phyloP scores from a whole-genome alignment of 2,329 filamentous ascomycete genomes.

The Metarhizium robertsii region DNA sequence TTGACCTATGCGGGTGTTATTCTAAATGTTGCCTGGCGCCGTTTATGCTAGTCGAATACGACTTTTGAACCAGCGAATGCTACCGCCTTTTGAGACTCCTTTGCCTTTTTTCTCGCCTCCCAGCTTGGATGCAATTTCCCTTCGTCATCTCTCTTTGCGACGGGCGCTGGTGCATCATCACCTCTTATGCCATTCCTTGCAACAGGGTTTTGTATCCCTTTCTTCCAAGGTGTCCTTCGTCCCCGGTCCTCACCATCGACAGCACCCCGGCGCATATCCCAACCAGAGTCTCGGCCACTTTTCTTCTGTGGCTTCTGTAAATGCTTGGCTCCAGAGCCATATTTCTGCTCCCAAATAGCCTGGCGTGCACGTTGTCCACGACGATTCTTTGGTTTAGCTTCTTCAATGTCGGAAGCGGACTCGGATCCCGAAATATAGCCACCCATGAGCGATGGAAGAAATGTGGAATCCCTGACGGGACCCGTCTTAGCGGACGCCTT shows the following conservation, averaged over 20 bases:
- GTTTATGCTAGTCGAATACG: conserved; percentile 13
- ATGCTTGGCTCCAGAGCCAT: conserved; percentile 61
- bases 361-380: conserved; percentile 71
- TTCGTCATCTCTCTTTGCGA: conserved; percentile 34
- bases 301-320: conserved; percentile 31
- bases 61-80: conserved; percentile 15
- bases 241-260: conserved; percentile 32
- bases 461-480: conserved; percentile 39
- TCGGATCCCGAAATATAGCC: conserved; percentile 74
- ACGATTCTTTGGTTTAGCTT: conserved; percentile 57
- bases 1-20: not conserved
- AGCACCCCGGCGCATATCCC: conserved; percentile 49
- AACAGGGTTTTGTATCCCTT: conserved; percentile 32
- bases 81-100: conserved; percentile 10
- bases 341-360: conserved; percentile 75
- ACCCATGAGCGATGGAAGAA: conserved; percentile 68
- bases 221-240: conserved; percentile 42
- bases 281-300: conserved; percentile 37
- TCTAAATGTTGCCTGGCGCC: not conserved
- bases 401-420: conserved; percentile 57
- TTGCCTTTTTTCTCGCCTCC: conserved; percentile 16
- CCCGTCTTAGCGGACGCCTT: conserved; percentile 12
- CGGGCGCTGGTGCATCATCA: conserved; percentile 14
- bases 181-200: conserved; percentile 9
- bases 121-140: conserved; percentile 41